Conservation (phyloP, 2,329 filamentous ascomycete genomes). For the Alternaria burnsii region DNA sequence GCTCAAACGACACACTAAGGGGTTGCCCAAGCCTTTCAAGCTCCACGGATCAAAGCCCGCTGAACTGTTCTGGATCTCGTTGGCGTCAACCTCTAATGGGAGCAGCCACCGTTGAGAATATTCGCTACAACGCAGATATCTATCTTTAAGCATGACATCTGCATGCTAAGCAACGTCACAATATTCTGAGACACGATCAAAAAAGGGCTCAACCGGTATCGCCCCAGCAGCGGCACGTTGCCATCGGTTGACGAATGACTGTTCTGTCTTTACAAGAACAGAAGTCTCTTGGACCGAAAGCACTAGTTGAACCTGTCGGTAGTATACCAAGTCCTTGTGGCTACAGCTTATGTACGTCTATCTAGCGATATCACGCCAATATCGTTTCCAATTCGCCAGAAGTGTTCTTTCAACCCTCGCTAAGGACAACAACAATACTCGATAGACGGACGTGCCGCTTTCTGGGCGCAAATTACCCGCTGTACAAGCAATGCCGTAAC, state of each 20-base stretch:
- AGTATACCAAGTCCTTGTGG: not conserved
- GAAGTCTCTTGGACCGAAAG: not conserved
- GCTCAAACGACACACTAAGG: not conserved
- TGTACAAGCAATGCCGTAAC: not conserved
- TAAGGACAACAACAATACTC: not conserved
- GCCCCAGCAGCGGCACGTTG: not conserved
- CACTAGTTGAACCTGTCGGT: not conserved
- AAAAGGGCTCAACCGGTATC: not conserved
- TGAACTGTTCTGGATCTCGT: not conserved
- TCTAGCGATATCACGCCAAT: not conserved
- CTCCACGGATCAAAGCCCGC: not conserved
- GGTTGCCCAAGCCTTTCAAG: not conserved
- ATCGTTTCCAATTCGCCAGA: not conserved
- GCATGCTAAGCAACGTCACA: not conserved
- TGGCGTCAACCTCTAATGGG: not conserved
- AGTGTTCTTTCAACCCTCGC: not conserved
- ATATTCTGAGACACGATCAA: not conserved
- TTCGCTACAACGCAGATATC: not conserved
- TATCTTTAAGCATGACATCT: not conserved
- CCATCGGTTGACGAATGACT: not conserved
- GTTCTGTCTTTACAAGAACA: not conserved
- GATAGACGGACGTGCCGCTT: not conserved
- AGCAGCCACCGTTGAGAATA: not conserved
- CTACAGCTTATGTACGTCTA: not conserved
- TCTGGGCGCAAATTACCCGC: not conserved